Evolutionary conservation across 768 basidiomycete genomes (phyloP).

Genomic region (Melanogaster broomeanus): DNA sequence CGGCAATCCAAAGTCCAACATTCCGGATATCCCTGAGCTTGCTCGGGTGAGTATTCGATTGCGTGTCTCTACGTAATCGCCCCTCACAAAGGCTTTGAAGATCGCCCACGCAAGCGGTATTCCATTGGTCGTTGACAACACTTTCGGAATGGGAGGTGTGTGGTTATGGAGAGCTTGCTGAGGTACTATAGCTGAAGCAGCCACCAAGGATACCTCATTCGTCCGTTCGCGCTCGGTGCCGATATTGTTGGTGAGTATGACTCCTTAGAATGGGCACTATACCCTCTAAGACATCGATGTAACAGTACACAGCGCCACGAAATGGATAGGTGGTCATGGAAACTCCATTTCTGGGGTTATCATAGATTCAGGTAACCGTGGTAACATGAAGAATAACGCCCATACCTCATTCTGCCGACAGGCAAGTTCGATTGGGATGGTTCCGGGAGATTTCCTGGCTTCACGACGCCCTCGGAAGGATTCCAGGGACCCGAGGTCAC

Average conservation of each 20-base stretch:
- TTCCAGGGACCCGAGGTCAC: slow-evolving; percentile 73
- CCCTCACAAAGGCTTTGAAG: slow-evolving; percentile 28
- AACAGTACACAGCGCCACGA: slow-evolving; percentile 72
- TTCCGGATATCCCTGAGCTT: slow-evolving; percentile 67
- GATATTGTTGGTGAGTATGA: slow-evolving; percentile 63
- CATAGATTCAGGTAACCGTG: slow-evolving; percentile 57
- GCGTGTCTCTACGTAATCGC: background rate
- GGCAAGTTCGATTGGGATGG: slow-evolving; percentile 66
- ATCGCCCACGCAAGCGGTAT: slow-evolving; percentile 72
- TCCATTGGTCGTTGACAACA: slow-evolving; percentile 82
- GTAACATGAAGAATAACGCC: background rate
- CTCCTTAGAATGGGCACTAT: too few relatives aligned
- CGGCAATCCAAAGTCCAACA: slow-evolving; percentile 74
- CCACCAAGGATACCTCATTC: slow-evolving; percentile 56
- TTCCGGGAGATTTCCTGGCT: slow-evolving; percentile 70
- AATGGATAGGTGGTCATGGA: slow-evolving; percentile 85
- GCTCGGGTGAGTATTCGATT: slow-evolving; percentile 50
- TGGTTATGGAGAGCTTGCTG: background rate
- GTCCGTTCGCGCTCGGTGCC: slow-evolving; percentile 73
- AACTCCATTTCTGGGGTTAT: slow-evolving; percentile 79
- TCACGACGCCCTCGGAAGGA: slow-evolving; percentile 74
- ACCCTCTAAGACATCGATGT: background rate
- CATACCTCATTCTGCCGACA: background rate
- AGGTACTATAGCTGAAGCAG: background rate
- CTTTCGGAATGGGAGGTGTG: slow-evolving; percentile 68